Base-by-base conservation (phyloP, 2,329 filamentous ascomycete genomes). In the Botrytis sinoallii region DNA sequence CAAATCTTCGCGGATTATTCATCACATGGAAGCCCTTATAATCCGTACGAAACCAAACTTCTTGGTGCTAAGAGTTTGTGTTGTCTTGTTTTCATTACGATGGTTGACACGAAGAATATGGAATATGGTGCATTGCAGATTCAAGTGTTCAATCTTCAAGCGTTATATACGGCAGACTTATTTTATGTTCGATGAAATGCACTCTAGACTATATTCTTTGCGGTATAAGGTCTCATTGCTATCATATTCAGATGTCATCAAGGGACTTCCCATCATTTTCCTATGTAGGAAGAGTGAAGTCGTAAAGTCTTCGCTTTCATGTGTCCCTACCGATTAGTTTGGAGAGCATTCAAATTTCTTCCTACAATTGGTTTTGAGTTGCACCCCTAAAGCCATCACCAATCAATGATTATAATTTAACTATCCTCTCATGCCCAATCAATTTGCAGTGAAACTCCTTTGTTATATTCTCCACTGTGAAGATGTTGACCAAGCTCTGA, bases 1-100 rank as follows among this genome's bases (percentile, higher is more conserved):
- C 8, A 42, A 42, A 42, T 12, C 8, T 9, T n/a, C 12, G 0
- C 25, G 25, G 60, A 14, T 4, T 12, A 18, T 16, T 40, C 5
- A n/a, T 3, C 20, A 3, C 25, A 8, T 20, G 38, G 22, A n/a
- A 64, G 60, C n/a, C 4, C 8, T 42, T 4, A 42, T 4, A 64
- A 42, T 16, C 3, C 2, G 14, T 9, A 14, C 6, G 6, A n/a
- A 1, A 10, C 14, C 3, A 2, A 40, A 8, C 25, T 29, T 20
- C 16, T 1, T 42, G 2, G 20, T 18, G 14, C 38, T 10, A 16
- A 40, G 1, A 9, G 8, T 14, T 18, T 40, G 14, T 42, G 12
- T 8, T 29, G 7, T 42, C 35, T 42, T 63, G 25, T n/a, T 4
- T 10, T 0, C 8, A 61, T 61, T 14, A 1, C 0, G 14, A 63